Base-by-base conservation (phyloP, 2,329 filamentous ascomycete genomes). In the Paraphoma chrysanthemicola region DNA sequence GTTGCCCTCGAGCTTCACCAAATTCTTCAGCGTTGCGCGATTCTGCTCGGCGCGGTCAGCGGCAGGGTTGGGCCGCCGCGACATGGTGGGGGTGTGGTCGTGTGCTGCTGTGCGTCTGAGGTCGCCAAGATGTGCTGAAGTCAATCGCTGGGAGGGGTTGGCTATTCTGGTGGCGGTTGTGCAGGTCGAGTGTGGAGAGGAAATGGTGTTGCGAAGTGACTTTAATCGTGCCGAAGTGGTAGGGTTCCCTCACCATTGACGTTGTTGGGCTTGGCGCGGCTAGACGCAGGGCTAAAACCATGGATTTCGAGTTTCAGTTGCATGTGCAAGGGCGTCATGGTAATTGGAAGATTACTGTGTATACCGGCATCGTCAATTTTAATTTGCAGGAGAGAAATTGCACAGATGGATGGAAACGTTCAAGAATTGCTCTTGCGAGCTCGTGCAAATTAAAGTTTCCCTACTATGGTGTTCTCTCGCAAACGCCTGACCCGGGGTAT, bases 1-100 rank as follows among this genome's bases (percentile, higher is more conserved):
- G 83, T 99, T 99, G 61, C 88, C 82, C 74, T 98, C 94, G 67
- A 99, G 82, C 82, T 98, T 99, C 76, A 98, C 84, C 68, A 99
- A 86, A 75, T 87, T 93, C 84, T 98, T 98, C 79, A 99, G 92
- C 44, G 93, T 96, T 77, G 90, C 88, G 78, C 92, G 90, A 81
- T 99, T 99, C 80, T 96, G 91, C 72, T 93, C 93, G 71, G 93
- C 91, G 79, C 92, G 89, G 80, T 96, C 92, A 66, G 92, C 90
- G 64, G 88, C 88, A 74, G 91, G 88, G 79, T 92, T 91, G 57
- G 88, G 86, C 75, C 91, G 87, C 82, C 92, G 86, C 70, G 92
- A 95, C 91, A 96, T 96, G 64, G 67, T 79, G 67, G 62, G 66
- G 54, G 56, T 60, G 33, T 45, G 44, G 38, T 51, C 48, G 58